Evolutionary conservation across 768 basidiomycete genomes (phyloP), one percentile per base, ranked within the genome.

Genomic region (Clitopilus passeckerianus): DNA sequence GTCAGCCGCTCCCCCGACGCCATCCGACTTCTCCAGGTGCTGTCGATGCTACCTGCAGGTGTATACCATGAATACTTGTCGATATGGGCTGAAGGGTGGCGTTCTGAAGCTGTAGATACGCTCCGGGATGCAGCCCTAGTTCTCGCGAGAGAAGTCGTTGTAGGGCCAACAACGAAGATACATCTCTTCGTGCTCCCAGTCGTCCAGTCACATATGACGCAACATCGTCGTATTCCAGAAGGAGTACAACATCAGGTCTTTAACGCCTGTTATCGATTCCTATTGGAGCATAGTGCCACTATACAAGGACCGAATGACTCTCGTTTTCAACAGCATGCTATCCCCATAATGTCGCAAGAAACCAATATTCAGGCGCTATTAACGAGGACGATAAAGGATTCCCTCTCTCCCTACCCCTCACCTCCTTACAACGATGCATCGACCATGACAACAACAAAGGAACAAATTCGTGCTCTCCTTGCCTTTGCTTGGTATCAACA

Each of bases 41-140:
- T 72, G 16, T 64, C 70, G 8, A 53, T 70, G 53, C 63, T 73
- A 9, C 71, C 71, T 0, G 65, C 58, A 12, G 70, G 71, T 1
- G 63, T 65, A 12, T 57, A 57, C 20, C 53, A 57, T 4, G 20
- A 63, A 1, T 56, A 62, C 35, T 52, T 70, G 14, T 20, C 18
- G 18, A 12, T 14, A 27, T 53, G 50, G 50, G 50, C 50, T 15
- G 27, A 1, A 1, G 30, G 55, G 52, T 65, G 61, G 65, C 61
- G 61, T 9, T 56, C 58, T 0, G 18, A 37, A 35, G 34, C 34
- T 20, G 8, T 65, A 4, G n/a, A 41, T 10, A 59, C 58, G 6
- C 33, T 27, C 1, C 12, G 34, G 8, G 54, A 35, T 1, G 62
- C 65, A n/a, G 23, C 66, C 5, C 27, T 18, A 12, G 56, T 53